These are phyloP conservation scores for Flaveria ramosissima DNA, from an alignment of 129 eudicot genomes.

Conservation along the genomic window DNA sequence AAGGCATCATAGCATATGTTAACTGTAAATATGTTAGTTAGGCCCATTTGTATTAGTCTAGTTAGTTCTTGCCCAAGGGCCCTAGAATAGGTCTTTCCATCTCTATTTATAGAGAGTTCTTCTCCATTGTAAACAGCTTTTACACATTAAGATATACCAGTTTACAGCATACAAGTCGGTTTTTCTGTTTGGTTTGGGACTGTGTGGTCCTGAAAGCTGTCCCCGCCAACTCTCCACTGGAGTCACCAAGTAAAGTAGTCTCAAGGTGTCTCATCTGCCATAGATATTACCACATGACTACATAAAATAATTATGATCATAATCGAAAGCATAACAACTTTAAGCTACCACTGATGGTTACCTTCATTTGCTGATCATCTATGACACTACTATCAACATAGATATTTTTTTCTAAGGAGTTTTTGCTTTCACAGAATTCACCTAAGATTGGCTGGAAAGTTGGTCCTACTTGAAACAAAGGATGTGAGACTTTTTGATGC, in stretches of 20 bases:
- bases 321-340: slow-evolving; percentile 14
- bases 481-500: slow-evolving; percentile 37
- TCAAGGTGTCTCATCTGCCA: slow-evolving; percentile 48
- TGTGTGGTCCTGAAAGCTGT: slow-evolving; percentile 40
- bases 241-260: slow-evolving; percentile 49
- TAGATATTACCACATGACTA: slow-evolving; percentile 24
- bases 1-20: slow-evolving; percentile 29
- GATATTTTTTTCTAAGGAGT: slow-evolving; percentile 35
- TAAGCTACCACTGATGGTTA: slow-evolving; percentile 24
- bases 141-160: no score
- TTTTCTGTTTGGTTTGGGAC: slow-evolving; percentile 54
- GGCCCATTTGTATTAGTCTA: no score
- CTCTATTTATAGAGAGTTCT: no score
- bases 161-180: slow-evolving; percentile 43
- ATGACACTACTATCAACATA: slow-evolving; percentile 29
- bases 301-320: slow-evolving; percentile 3
- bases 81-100: no score
- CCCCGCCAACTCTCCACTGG: slow-evolving; percentile 54
- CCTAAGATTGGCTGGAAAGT: slow-evolving; percentile 36
- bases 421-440: slow-evolving; percentile 28
- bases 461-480: slow-evolving; percentile 35
- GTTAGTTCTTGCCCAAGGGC: no score
- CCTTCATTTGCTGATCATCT: slow-evolving; percentile 41
- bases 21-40: no score
- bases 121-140: no score